A percentile compares a stretch with the other conserved stretches of the same genome.
phyloP scores from a whole-genome alignment of 768 basidiomycete species.

The Boletus pseudo-olivaceus region DNA sequence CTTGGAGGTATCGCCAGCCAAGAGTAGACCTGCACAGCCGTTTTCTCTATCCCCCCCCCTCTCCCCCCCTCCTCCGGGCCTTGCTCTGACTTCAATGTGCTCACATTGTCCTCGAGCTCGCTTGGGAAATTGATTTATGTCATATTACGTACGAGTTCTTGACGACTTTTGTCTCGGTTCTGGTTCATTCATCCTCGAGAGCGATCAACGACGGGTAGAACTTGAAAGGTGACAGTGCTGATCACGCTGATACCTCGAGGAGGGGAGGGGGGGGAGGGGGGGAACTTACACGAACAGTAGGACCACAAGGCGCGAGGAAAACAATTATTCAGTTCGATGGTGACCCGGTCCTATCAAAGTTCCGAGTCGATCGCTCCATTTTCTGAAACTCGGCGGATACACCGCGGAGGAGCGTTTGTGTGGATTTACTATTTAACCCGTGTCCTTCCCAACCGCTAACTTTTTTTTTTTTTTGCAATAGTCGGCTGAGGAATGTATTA shows the following conservation, averaged over 20 bases:
- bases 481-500: not conserved
- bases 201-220: not conserved
- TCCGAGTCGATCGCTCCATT: not conserved
- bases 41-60: not conserved
- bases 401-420: not conserved
- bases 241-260: slow-evolving; percentile 8
- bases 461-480: not conserved
- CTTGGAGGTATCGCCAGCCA: not conserved
- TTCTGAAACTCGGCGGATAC: not conserved
- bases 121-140: not conserved
- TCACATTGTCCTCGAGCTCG: not conserved
- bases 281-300: too few species aligned
- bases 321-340: not conserved
- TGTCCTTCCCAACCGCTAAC: not conserved
- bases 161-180: slow-evolving; percentile 5
- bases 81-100: not conserved
- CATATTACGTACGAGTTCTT: not conserved
- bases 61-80: not conserved
- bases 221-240: not conserved
- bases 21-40: not conserved
- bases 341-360: not conserved
- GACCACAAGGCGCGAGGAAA: not conserved
- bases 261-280: not conserved
- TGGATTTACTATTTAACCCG: not conserved
- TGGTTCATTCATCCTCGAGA: not conserved